A percentile compares a stretch with the other conserved stretches of the same genome.
phyloP scores from a whole-genome alignment of 768 basidiomycete genomes.

The Clavulina sp. region DNA sequence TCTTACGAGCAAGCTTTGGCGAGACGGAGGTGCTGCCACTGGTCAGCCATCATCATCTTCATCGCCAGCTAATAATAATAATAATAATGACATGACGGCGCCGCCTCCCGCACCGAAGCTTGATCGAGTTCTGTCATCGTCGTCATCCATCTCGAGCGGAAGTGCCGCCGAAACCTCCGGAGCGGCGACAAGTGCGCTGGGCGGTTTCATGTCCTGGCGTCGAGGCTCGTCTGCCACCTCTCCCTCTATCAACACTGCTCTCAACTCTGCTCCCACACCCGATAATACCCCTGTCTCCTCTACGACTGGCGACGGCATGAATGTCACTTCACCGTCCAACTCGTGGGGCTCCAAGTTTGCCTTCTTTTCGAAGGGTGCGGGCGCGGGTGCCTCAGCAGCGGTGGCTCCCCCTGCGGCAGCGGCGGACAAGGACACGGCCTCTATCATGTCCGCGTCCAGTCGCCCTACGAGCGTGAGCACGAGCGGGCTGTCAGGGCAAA shows the following conservation, averaged over 20 bases:
- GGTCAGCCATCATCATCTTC: not conserved
- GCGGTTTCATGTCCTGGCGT: not conserved
- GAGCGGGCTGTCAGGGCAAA: too few species aligned
- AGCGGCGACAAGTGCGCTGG: too few species aligned
- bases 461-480: not conserved
- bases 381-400: not conserved
- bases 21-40: not conserved
- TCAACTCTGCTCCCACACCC: not conserved
- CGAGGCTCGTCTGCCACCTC: not conserved
- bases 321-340: not conserved
- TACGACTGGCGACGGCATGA: not conserved
- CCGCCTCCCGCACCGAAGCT: too few species aligned
- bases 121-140: too few species aligned
- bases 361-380: not conserved
- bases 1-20: slow-evolving; percentile 9
- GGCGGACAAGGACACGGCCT: not conserved
- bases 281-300: not conserved
- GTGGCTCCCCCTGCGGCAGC: not conserved
- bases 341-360: not conserved
- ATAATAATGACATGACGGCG: too few species aligned
- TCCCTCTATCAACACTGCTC: not conserved
- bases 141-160: too few species aligned
- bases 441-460: not conserved
- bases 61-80: not conserved
- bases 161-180: too few species aligned